Base-by-base conservation (phyloP, 1,284 basidiomycete genomes). In the Moesziomyces parantarcticus region DNA sequence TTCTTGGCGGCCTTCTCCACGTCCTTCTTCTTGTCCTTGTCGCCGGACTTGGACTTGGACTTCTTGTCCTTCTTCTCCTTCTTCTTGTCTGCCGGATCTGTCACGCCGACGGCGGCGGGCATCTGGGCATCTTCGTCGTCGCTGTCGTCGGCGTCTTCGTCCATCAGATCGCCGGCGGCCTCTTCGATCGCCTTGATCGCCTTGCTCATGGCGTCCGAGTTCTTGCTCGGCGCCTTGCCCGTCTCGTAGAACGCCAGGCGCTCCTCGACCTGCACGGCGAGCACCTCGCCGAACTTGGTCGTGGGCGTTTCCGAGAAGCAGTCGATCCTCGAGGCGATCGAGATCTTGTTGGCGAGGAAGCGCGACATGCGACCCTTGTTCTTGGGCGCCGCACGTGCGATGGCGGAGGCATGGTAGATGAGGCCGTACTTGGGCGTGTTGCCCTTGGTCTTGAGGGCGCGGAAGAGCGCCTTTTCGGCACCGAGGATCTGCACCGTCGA, bases 401-500 rank as follows among this genome's bases (percentile, higher is more conserved):
- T 99, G 43, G 81, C 81, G 2, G 81, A 83, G 5, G 81, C 87
- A 95, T 98, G 20, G 93, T 89, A 79, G 25, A 54, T 63, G 40
- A 74, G 60, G 42, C 64, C 59, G 47, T 81, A 94, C 93, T 99
- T 99, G 59, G 95, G 96, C 0, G 96, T 98, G 86, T 98, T 97
- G 32, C 94, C 94, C 87, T 98, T 99, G 42, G 96, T 98, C 88
- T 99, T 99, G 81, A 99, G 87, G 0, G 96, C 96, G 64, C 96
- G 88, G 90, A 99, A 99, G 43, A 99, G 88, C 1, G 96, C 96
- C 86, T 99, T 98, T 87, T 99, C 96, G 22, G 96, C 96, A 80
- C 96, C 96, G 41, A 99, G 88, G 79, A 99, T 98, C 86, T 99
- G 96, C 53, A 98, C 94, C 7, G 96, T 99, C 79, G 93, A 95